Percentiles rank a stretch among this genome's conserved stretches.
phyloP scores from a whole-genome alignment of 805 yeast genomes.

The Hagleromyces aurorensis region DNA sequence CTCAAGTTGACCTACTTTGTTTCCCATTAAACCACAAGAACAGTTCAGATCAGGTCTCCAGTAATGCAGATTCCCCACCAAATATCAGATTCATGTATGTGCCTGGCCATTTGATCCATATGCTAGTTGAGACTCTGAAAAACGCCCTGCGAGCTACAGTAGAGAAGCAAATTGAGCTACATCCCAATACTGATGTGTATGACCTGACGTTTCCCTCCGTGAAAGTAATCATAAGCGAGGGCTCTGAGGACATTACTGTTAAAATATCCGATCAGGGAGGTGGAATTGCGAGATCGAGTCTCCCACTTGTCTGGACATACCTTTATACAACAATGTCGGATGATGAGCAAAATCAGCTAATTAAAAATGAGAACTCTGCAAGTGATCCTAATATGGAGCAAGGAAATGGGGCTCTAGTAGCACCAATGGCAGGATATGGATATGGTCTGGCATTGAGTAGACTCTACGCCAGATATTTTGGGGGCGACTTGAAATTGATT shows the following conservation, averaged over 20 bases:
- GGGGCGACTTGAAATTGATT: slow-evolving; percentile 80
- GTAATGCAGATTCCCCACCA: slow-evolving; percentile 36
- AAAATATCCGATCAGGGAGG: slow-evolving; percentile 93
- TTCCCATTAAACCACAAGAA: slow-evolving; percentile 3
- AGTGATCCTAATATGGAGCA: slow-evolving; percentile 24
- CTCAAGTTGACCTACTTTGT: slow-evolving; percentile 71
- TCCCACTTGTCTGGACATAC: slow-evolving; percentile 85
- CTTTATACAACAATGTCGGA: slow-evolving; percentile 80
- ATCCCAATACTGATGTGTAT: slow-evolving; percentile 34
- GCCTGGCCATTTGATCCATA: slow-evolving; percentile 87
- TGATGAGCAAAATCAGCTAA: slow-evolving; percentile 47
- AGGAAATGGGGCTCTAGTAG: slow-evolving; percentile 62
- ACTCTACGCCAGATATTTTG: slow-evolving; percentile 81
- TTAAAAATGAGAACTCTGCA: slow-evolving; percentile 36
- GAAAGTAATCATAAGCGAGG: slow-evolving; percentile 80
- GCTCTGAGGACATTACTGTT: slow-evolving; percentile 83
- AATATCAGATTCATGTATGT: slow-evolving; percentile 83
- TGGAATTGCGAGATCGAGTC: slow-evolving; percentile 78
- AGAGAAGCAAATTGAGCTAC: slow-evolving; percentile 55
- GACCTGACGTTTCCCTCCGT: slow-evolving; percentile 76
- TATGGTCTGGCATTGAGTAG: slow-evolving; percentile 85
- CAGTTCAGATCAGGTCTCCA: background rate
- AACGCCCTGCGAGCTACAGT: slow-evolving; percentile 86
- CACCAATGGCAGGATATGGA: slow-evolving; percentile 93
- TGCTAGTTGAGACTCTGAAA: slow-evolving; percentile 82